A percentile compares a stretch with the other conserved stretches of the same genome.
phyloP scores from a whole-genome alignment of 352 stramenopile genomes.

The Pythium phragmitis region DNA sequence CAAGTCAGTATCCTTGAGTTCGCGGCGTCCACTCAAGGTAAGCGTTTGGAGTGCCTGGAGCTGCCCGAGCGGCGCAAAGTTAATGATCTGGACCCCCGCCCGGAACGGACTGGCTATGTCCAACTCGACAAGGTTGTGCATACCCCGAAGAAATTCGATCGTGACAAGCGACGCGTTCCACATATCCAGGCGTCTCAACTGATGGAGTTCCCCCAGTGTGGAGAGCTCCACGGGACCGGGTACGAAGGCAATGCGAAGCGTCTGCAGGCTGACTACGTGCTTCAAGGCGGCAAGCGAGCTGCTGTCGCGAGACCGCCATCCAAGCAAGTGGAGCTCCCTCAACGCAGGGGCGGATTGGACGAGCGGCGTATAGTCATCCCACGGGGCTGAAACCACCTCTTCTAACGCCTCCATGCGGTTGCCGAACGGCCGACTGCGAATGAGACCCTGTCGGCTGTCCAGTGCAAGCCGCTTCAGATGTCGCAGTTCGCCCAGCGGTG shows the following conservation, averaged over 20 bases:
- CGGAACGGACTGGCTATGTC: conserved; percentile 13
- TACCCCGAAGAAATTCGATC: conserved; percentile 18
- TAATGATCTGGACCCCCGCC: conserved; percentile 8
- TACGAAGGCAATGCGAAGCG: conserved; percentile 19
- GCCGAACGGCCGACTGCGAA: conserved; percentile 8
- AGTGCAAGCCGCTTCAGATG: conserved; percentile 10
- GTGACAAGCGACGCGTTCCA: conserved; percentile 21
- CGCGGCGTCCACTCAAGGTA: conserved; percentile 14
- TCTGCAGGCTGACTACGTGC: conserved; percentile 2
- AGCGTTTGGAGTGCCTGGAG: conserved; percentile 11
- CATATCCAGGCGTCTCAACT: conserved; percentile 16
- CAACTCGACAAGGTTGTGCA: conserved; percentile 17
- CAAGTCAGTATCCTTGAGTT: conserved; percentile 17
- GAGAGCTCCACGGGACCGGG: conserved; percentile 21
- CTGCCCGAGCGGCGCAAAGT: conserved; percentile 14
- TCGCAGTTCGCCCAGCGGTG: conserved; percentile 10
- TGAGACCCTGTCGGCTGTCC: conserved; percentile 2
- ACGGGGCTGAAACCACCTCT: conserved; percentile 21
- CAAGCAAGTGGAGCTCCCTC: conserved; percentile 6
- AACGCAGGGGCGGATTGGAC: background rate
- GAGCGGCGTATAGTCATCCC: conserved; percentile 22
- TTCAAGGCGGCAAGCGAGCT: conserved; percentile 16
- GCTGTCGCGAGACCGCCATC: conserved; percentile 22
- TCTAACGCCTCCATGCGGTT: conserved; percentile 16
- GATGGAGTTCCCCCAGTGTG: conserved; percentile 12